Evolutionary conservation across 2,329 filamentous ascomycete genomes (phyloP).

Genomic region (Penicillium decumbens): DNA sequence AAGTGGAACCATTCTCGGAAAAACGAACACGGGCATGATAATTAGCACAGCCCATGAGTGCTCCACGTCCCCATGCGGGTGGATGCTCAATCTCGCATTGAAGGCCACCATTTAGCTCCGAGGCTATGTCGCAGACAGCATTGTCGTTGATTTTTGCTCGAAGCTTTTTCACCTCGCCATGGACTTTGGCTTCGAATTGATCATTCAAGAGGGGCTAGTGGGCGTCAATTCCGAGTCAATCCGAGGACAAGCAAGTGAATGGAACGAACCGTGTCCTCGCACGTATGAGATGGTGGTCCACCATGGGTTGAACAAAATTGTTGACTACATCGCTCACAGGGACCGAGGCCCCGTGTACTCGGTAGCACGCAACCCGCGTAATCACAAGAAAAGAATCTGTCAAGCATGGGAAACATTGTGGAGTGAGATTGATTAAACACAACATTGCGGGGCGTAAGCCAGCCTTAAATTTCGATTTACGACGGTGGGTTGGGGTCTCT

Average conservation of each 20-base stretch:
- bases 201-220: constrained; percentile 4
- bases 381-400: constrained; percentile 9
- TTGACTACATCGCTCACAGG: constrained; percentile 7
- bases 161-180: constrained; percentile 5
- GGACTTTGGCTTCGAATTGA: constrained; percentile 8
- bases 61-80: constrained; percentile 2
- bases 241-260: too few relatives aligned
- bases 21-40: constrained; percentile 15
- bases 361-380: constrained; percentile 1
- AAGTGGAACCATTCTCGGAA: neutral
- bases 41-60: constrained; percentile 8
- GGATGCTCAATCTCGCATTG: constrained; percentile 13
- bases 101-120: constrained; percentile 7
- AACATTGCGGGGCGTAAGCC: too few relatives aligned
- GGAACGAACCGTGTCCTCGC: constrained; percentile 6
- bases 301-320: constrained; percentile 2
- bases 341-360: constrained; percentile 1
- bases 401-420: neutral
- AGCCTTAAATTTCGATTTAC: too few relatives aligned
- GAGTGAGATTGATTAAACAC: too few relatives aligned
- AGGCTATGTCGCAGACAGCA: constrained; percentile 9
- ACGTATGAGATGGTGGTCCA: constrained; percentile 6
- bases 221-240: too few relatives aligned
- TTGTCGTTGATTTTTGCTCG: constrained; percentile 7
- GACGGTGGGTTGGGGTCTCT: too few relatives aligned